phyloP scores from a whole-genome alignment of 1,139 yeast species.

The Trichomonascaceae sp. region DNA sequence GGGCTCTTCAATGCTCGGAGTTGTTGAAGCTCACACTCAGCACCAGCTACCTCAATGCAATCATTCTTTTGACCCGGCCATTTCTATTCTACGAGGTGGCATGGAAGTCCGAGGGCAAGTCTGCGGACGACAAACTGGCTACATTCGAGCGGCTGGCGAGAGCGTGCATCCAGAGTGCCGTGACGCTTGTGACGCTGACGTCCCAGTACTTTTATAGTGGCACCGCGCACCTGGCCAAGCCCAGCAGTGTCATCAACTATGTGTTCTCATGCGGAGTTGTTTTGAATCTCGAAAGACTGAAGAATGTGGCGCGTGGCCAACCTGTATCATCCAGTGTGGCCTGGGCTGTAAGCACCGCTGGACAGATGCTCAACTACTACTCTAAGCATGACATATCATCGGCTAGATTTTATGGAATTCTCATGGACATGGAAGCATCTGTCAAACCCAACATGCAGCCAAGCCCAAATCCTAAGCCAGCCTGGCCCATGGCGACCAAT shows the following conservation, averaged over 20 bases:
- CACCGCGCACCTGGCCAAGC: slow-evolving; percentile 1
- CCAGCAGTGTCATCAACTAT: slow-evolving; percentile 3
- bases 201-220: slow-evolving; percentile 2
- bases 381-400: not conserved
- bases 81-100: slow-evolving; percentile 7
- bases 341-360: not conserved
- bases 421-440: slow-evolving; percentile 4
- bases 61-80: slow-evolving; percentile 6
- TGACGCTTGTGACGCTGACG: slow-evolving; percentile 1
- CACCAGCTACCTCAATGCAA: slow-evolving; percentile 5
- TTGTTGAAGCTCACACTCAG: slow-evolving; percentile 1
- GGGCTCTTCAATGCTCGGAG: slow-evolving; percentile 4
- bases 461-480: not conserved
- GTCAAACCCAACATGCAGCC: slow-evolving; percentile 4
- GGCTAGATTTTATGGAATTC: not conserved
- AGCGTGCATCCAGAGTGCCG: slow-evolving; percentile 7
- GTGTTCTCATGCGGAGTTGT: slow-evolving; percentile 6
- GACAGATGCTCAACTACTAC: not conserved
- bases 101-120: slow-evolving; percentile 4
- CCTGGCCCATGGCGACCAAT: not conserved
- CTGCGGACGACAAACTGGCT: slow-evolving; percentile 5
- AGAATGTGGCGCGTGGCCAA: slow-evolving; percentile 3
- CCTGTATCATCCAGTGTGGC: slow-evolving; percentile 1
- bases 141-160: slow-evolving; percentile 5
- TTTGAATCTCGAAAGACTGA: slow-evolving; percentile 1